phyloP scores from a whole-genome alignment of 768 basidiomycete genomes.

The Mycena latifolia region DNA sequence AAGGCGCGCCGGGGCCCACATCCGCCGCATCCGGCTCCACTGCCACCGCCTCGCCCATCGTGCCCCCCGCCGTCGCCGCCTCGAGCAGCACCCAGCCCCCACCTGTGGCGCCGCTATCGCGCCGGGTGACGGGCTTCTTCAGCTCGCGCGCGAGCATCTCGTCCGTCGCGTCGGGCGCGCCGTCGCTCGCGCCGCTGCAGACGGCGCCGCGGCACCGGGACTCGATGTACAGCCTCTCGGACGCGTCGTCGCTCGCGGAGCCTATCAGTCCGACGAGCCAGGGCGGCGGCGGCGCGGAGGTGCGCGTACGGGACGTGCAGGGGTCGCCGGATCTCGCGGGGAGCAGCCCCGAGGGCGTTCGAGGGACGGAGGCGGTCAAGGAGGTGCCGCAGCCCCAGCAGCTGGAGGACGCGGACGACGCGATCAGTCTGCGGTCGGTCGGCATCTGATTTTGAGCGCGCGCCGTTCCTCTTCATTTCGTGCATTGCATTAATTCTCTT shows the following conservation, averaged over 20 bases:
- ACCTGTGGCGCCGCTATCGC: conserved; percentile 60
- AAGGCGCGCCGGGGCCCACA: conserved; percentile 39
- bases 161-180: conserved; percentile 49
- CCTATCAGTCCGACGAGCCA: conserved; percentile 68
- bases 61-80: conserved; percentile 42
- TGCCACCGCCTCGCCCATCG: conserved; percentile 44
- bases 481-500: too few species aligned
- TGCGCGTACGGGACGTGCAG: conserved; percentile 45
- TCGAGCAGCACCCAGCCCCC: conserved; percentile 21
- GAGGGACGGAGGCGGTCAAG: conserved; percentile 14
- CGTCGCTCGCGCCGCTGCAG: conserved; percentile 47
- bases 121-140: conserved; percentile 82
- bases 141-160: conserved; percentile 67
- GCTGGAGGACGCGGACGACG: conserved; percentile 7
- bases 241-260: conserved; percentile 68
- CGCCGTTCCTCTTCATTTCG: too few species aligned
- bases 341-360: neutral
- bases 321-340: conserved; percentile 42
- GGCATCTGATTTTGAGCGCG: neutral
- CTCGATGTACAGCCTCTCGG: conserved; percentile 66
- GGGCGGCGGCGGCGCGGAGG: conserved; percentile 45
- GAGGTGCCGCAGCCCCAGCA: conserved; percentile 11
- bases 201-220: conserved; percentile 47
- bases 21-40: conserved; percentile 38
- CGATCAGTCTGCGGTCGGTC: conserved; percentile 25